Base-by-base conservation (phyloP, 2,329 filamentous ascomycete genomes). In the Sarocladium kiliense region DNA sequence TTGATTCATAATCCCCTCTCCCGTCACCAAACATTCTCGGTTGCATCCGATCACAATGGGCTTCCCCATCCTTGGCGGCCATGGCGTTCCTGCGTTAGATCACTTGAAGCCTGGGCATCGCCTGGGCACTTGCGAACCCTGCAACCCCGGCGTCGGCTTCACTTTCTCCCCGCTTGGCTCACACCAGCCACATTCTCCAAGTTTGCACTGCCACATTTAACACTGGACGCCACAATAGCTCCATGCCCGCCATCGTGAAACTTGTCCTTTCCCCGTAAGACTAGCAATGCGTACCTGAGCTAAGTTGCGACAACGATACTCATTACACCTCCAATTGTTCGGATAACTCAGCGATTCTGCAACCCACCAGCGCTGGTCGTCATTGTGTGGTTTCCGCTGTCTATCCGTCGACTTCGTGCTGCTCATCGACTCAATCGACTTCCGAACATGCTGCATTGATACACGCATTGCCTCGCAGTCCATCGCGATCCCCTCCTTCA, bases 181-280 rank as follows among this genome's bases (percentile, higher is more conserved):
- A 7, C 26, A 21, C 27, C 47, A 51, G 47, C 47, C 47, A 51
- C 47, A 51, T 4, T 51, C 16, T 23, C 18, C 23, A 21, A 41
- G n/a, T 10, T 11, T n/a, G 44, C 44, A 49, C 44, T n/a, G 44
- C 44, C 44, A 49, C 25, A 49, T 49, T 7, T 16, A 32, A 18
- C n/a, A 16, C n/a, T 18, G 11, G 44, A 32, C 47, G 47, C 47
- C 47, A 51, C 41, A 26, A 12, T 25, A 23, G 41, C 41, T 45
- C 7, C 41, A 25, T 16, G 41, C 41, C 19, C 14, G 41, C 23
- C 18, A 32, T 34, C 7, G 47, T 51, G 47, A 51, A 34, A 51
- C 27, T 51, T 51, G 47, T 51, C 47, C 47, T 51, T 51, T 51
- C 47, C 47, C 47, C 47, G 19, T 41, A 25, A 25, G 18, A 44